Percentiles rank a stretch among this genome's conserved stretches.
Evolutionary conservation across 257 asterid species (phyloP).

Genomic region (Solanum boliviense): DNA sequence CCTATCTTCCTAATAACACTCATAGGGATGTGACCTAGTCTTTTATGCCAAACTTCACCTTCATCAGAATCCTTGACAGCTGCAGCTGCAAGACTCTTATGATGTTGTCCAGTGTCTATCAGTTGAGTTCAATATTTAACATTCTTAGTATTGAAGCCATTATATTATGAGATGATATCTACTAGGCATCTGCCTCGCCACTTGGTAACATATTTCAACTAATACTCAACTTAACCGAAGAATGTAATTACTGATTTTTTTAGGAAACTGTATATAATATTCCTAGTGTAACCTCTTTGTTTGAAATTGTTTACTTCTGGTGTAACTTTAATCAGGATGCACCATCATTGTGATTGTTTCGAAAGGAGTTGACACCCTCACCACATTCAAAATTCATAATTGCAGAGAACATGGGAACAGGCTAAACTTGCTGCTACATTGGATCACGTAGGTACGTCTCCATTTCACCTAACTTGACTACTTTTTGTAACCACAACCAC

Average conservation of each 20-base stretch:
- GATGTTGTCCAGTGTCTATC: too few relatives aligned
- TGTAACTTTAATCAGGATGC: neutral
- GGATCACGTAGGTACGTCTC: constrained; percentile 61
- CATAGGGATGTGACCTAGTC: too few relatives aligned
- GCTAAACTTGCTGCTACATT: constrained; percentile 63
- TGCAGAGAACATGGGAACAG: constrained; percentile 93
- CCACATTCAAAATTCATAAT: neutral
- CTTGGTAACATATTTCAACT: neutral
- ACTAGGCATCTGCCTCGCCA: neutral
- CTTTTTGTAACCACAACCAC: neutral
- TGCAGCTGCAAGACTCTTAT: too few relatives aligned
- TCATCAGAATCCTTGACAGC: too few relatives aligned
- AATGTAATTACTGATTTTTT: neutral
- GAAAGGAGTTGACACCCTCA: neutral
- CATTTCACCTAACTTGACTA: neutral
- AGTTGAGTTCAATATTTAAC: too few relatives aligned
- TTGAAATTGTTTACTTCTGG: neutral
- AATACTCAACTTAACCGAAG: neutral
- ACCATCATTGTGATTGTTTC: neutral
- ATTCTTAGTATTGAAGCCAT: neutral
- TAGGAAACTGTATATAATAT: neutral
- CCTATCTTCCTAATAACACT: too few relatives aligned
- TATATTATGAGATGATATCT: neutral
- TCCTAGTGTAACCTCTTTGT: neutral
- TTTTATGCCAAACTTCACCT: too few relatives aligned